Evolutionary conservation across 2,329 filamentous ascomycete genomes (phyloP).

Genomic region (Verticillium dahliae): DNA sequence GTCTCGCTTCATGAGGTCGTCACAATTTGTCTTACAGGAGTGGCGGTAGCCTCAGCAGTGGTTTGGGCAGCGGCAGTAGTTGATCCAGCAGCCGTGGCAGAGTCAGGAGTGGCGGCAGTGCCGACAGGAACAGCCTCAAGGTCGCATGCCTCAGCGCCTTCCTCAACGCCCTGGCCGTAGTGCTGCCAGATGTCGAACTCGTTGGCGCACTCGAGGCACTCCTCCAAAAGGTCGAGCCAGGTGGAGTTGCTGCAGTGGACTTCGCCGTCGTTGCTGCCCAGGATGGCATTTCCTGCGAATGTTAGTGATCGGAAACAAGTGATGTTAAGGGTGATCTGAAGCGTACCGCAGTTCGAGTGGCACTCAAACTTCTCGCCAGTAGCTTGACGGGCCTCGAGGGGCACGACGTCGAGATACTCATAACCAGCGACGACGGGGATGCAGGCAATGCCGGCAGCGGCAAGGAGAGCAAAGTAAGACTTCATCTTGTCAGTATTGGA

Average conservation of each 20-base stretch:
- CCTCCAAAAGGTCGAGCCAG: conserved; percentile 31
- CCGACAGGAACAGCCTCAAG: conserved; percentile 5
- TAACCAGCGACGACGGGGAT: neutral
- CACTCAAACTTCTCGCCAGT: conserved; percentile 18
- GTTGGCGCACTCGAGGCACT: conserved; percentile 35
- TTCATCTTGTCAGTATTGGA: neutral
- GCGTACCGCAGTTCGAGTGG: conserved; percentile 38
- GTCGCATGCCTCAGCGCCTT: conserved; percentile 22
- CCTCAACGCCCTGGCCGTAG: conserved; percentile 30
- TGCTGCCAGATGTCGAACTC: conserved; percentile 36
- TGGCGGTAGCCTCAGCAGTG: neutral
- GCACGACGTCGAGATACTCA: conserved; percentile 2
- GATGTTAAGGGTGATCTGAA: neutral
- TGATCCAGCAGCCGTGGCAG: neutral
- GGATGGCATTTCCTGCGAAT: conserved; percentile 22
- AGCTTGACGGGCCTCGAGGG: conserved; percentile 7
- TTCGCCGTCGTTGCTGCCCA: conserved; percentile 21
- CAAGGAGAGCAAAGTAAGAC: neutral
- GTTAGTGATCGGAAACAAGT: conserved; percentile 1
- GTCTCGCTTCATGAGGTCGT: neutral
- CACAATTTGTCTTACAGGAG: neutral
- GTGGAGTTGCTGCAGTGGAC: conserved; percentile 29
- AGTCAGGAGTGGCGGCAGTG: too few relatives aligned
- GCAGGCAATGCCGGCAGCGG: neutral
- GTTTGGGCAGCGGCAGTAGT: neutral